A percentile compares a stretch with the other conserved stretches of the same genome.
Evolutionary conservation across 768 basidiomycete genomes (phyloP).

Genomic region (Trametes villosa): DNA sequence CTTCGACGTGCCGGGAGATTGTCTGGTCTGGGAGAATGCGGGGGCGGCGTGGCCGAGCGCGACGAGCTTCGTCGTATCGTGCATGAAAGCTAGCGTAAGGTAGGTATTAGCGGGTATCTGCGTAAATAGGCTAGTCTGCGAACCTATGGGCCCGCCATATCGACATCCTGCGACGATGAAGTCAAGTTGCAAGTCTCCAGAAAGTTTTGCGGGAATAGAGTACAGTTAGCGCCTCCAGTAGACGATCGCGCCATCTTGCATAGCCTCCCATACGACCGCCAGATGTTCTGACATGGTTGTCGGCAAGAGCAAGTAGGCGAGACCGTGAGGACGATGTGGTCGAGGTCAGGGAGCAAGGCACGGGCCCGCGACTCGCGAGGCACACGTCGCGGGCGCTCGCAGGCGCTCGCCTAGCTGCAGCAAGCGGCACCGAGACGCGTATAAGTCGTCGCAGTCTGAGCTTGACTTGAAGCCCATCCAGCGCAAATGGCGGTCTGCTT

Average conservation of each 20-base stretch:
- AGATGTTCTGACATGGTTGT: conserved; percentile 63
- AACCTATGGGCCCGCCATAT: conserved; percentile 90
- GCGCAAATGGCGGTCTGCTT: too few relatives aligned
- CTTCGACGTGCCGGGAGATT: conserved; percentile 27
- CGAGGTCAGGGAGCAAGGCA: too few relatives aligned
- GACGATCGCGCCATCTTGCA: conserved; percentile 86
- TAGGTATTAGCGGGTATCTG: too few relatives aligned
- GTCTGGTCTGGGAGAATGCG: conserved; percentile 91
- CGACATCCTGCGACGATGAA: conserved; percentile 80
- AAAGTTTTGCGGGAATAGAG: conserved; percentile 73
- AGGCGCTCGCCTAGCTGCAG: too few relatives aligned
- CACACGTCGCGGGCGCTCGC: too few relatives aligned
- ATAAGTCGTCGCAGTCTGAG: too few relatives aligned
- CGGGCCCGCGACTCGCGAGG: too few relatives aligned
- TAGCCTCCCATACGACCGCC: conserved; percentile 86
- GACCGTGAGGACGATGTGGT: not conserved
- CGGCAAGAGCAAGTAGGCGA: not conserved
- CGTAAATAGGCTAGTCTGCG: conserved; percentile 20
- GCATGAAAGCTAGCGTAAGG: conserved; percentile 55
- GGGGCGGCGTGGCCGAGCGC: conserved; percentile 89
- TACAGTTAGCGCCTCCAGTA: conserved; percentile 84
- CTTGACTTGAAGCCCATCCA: too few relatives aligned
- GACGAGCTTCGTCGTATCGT: conserved; percentile 77
- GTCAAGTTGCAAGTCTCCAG: conserved; percentile 76
- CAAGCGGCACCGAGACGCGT: too few relatives aligned